Base-by-base conservation (phyloP, 176 grass and related monocot species). In the Chloris gayana region DNA sequence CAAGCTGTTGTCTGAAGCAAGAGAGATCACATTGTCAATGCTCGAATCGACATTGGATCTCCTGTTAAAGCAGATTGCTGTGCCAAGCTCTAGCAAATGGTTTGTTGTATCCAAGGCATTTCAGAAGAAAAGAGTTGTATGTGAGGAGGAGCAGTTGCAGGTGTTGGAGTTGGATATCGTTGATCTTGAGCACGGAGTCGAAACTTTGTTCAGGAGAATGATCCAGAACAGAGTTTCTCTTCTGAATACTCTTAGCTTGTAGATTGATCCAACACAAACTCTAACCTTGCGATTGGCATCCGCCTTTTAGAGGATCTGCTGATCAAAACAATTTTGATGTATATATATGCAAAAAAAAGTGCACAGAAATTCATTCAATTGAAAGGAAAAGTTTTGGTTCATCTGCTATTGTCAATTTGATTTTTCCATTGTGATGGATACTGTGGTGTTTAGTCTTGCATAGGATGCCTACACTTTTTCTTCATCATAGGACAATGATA, bases 221-320 rank as follows among this genome's bases (percentile, higher is more conserved):
- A 57, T 57, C 53, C 53, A 24, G 53, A 81, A 49, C 51, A 68
- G 57, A 71, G 85, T 85, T 27, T 73, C 81, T 22, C 56, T 87
- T 34, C 69, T 85, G 22, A 87, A 91, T 64, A 74, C 65, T 31
- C 67, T 79, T 19, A 82, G 61, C 42, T 79, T 59, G 54, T 85
- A 72, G 64, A 91, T 22, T 57, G 33, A 71, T 71, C 18, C 42
- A 14, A 41, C 0, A 80, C 32, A 29, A 68, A 61, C 62, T 81
- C 54, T 62, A 15, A 76, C 4, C 72, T 26, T 69, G 29, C 6
- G 53, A 81, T 62, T 75, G 15, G 78, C 44, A 27, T 41, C 78
- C 53, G 3, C 2, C 2, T 63, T 76, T 57, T 57, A 57, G 21
- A 68, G 47, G 49, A 33, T 51, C 57, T 13, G 71, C 31, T 60